Percentiles rank a stretch among this genome's conserved stretches.
Conservation (phyloP, 1,284 basidiomycete species). For the Cronartium ribicola region DNA sequence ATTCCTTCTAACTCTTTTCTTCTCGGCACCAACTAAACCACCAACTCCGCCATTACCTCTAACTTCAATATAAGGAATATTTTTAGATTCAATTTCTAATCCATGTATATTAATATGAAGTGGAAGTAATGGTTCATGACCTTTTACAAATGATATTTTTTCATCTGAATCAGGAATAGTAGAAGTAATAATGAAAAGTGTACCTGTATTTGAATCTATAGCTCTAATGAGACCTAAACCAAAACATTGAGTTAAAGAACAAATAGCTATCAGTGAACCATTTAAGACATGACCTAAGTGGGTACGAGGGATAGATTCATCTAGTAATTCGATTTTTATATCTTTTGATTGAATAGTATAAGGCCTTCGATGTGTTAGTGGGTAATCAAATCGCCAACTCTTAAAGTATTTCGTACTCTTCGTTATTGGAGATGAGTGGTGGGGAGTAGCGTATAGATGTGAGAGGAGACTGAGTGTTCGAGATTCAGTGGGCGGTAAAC, state of each 20-base stretch:
- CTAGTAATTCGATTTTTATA: neutral
- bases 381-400: neutral
- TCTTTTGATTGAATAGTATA: neutral
- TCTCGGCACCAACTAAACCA: neutral
- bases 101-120: neutral
- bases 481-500: conserved; percentile 20
- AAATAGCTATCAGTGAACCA: neutral
- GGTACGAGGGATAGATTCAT: neutral
- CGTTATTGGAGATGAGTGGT: neutral
- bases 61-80: neutral
- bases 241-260: neutral
- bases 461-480: conserved; percentile 20
- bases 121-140: neutral
- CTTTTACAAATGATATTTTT: neutral
- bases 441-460: conserved; percentile 9
- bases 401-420: neutral
- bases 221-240: neutral
- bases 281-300: neutral
- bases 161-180: neutral
- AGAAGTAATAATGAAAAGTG: neutral
- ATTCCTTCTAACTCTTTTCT: conserved; percentile 11
- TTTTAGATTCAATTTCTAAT: too few species aligned
- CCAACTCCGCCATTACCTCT: neutral
- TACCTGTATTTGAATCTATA: neutral
- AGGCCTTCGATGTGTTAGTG: neutral